Conservation (phyloP, 1,284 basidiomycete species). For the Coniferiporia weirii region DNA sequence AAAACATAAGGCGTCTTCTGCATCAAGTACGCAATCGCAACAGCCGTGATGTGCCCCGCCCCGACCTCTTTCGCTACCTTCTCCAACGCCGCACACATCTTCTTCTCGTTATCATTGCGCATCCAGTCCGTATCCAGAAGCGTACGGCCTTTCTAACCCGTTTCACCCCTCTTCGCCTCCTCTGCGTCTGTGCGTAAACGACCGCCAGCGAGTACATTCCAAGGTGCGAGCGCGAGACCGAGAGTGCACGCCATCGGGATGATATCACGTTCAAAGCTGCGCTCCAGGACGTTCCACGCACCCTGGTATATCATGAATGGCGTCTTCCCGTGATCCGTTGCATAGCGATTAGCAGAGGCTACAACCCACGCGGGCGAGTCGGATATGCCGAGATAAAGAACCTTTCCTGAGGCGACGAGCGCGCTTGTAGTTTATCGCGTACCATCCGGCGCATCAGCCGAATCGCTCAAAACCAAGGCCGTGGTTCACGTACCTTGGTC, state of each 20-base stretch:
- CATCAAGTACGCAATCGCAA: constrained; percentile 18
- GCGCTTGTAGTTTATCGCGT: constrained; percentile 27
- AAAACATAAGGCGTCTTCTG: constrained; percentile 20
- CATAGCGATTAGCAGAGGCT: constrained; percentile 18
- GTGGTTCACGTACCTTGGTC: constrained; percentile 33
- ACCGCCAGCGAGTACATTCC: constrained; percentile 26
- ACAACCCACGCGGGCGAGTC: constrained; percentile 27
- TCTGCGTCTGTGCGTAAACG: constrained; percentile 21
- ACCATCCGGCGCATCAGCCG: constrained; percentile 24
- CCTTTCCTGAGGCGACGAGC: constrained; percentile 37
- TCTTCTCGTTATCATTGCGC: constrained; percentile 15
- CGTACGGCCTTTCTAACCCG: constrained; percentile 20
- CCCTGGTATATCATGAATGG: constrained; percentile 32
- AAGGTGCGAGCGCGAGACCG: constrained; percentile 25
- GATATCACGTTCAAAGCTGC: constrained; percentile 32
- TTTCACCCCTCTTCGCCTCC: constrained; percentile 12
- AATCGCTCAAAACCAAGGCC: background rate
- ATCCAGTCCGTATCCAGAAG: constrained; percentile 8
- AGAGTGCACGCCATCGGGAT: constrained; percentile 27
- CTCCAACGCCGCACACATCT: too few relatives aligned
- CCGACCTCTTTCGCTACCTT: constrained; percentile 26
- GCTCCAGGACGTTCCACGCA: constrained; percentile 27
- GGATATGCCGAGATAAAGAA: constrained; percentile 32
- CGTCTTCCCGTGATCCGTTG: constrained; percentile 26
- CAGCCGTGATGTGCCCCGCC: constrained; percentile 13